Conservation (phyloP, 2,329 filamentous ascomycete genomes). For the Coniochaeta sp. region DNA sequence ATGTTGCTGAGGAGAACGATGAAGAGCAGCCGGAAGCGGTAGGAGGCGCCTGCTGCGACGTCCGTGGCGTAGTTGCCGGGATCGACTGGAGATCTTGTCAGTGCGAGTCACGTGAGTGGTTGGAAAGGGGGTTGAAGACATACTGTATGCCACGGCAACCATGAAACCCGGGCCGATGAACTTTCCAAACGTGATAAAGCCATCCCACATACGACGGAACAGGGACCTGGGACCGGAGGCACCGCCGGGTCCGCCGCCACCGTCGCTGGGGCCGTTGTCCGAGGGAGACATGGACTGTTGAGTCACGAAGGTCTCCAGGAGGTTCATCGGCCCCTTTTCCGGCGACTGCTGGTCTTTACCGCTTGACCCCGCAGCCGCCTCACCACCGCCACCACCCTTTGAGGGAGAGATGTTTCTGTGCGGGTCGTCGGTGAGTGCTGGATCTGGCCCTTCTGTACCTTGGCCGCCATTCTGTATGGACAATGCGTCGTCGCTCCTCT, state of each 20-base stretch:
- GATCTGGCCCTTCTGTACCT: background rate
- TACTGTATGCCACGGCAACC: constrained; percentile 51
- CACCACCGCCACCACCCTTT: background rate
- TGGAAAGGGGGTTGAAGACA: constrained; percentile 13
- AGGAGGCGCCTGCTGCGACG: constrained; percentile 60
- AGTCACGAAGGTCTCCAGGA: background rate
- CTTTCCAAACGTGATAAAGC: constrained; percentile 39
- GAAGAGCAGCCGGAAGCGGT: constrained; percentile 60
- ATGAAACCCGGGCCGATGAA: constrained; percentile 66
- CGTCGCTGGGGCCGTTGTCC: background rate
- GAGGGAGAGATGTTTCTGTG: background rate
- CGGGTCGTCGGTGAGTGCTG: background rate
- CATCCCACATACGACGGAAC: constrained; percentile 12
- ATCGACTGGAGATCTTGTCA: constrained; percentile 33
- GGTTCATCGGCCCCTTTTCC: background rate
- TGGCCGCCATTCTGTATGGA: background rate
- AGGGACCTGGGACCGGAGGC: background rate
- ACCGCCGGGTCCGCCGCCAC: background rate
- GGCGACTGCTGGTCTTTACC: background rate
- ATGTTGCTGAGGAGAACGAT: constrained; percentile 62
- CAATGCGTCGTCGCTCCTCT: constrained; percentile 8
- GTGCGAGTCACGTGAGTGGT: background rate
- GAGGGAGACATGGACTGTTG: background rate
- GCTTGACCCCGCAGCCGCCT: background rate
- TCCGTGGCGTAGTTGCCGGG: constrained; percentile 66